These are phyloP conservation scores for Entomortierella parvispora DNA, from an alignment of 192 early-diverging fungal genomes.

Conservation along the genomic window DNA sequence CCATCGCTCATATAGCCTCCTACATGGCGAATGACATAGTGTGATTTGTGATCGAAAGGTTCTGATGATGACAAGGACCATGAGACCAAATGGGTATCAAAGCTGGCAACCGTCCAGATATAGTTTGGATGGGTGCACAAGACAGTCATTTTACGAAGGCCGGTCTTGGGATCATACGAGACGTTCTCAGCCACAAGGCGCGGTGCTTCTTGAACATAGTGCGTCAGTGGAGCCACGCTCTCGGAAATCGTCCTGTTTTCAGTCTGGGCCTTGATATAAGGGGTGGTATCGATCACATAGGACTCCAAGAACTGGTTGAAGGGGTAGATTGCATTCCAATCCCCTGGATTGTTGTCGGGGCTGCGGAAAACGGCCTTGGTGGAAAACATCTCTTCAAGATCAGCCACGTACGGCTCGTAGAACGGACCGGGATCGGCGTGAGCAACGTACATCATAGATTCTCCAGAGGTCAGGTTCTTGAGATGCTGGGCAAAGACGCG, in stretches of 20 bases:
- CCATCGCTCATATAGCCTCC: conserved; percentile 59
- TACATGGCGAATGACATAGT: conserved; percentile 64
- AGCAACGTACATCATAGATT: conserved; percentile 64
- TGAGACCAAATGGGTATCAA: conserved; percentile 65
- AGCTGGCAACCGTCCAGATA: conserved; percentile 75
- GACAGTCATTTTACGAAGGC: conserved; percentile 58
- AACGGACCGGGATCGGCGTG: conserved; percentile 70
- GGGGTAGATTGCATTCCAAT: conserved; percentile 74
- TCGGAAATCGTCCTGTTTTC: conserved; percentile 40
- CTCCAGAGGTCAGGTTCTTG: conserved; percentile 69
- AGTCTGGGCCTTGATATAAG: conserved; percentile 35
- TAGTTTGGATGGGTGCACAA: conserved; percentile 57
- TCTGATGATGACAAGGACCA: conserved; percentile 66
- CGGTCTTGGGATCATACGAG: conserved; percentile 59
- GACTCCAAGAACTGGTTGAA: conserved; percentile 69
- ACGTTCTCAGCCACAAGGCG: conserved; percentile 53
- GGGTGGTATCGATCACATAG: conserved; percentile 49
- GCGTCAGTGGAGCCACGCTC: conserved; percentile 15
- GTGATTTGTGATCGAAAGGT: conserved; percentile 47
- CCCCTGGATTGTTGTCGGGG: conserved; percentile 51
- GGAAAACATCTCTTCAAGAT: conserved; percentile 55
- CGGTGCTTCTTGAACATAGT: conserved; percentile 47
- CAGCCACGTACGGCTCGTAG: conserved; percentile 52
- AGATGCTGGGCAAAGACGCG: conserved; percentile 67
- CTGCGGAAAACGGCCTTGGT: conserved; percentile 42